Base-by-base conservation (phyloP, 345 rosid genomes). In the Streptanthus diversifolius region DNA sequence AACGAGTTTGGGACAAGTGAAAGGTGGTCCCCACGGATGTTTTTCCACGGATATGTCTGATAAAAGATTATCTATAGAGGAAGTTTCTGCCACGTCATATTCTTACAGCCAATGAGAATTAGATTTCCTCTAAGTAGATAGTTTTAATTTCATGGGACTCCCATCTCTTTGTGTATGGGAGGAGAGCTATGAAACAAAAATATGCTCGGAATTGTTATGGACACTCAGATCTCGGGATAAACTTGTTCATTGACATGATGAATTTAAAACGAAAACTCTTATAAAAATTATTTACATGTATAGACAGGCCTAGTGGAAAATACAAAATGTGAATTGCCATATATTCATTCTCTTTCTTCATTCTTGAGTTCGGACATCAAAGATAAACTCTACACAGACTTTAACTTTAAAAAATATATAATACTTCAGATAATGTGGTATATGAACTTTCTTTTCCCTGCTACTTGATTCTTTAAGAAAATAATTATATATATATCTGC, bases 1-100 rank as follows among this genome's bases (percentile, higher is more conserved):
- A 37, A 69, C 75, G 79, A 39, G 67, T 79, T 79, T 69, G 58
- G 44, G 43, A 61, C 37, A 66, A 18, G 25, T 5, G 7, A 19
- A 58, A 59, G 17, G 14, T 36, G 56, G 63, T 59, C 63, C 68
- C 74, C 17, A 13, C 25, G 8, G 18, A 48, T 66, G 40, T 57
- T 36, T 39, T 27, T 66, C 44, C 61, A 59, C 62, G 80, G 83
- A 68, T 64, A 74, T 64, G 61, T 66, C 33, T 40, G 77, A 6
- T 86, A 93, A 87, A 88, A 84, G 92, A 85, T 87, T 78, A 83
- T 7, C 75, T 43, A 69, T 49, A 57, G 79, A 35, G 30, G 15
- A 71, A 37, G 75, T 29, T 75, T 71, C 79, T 39, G 84, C 87
- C 87, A 83, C 77, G 72, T 84, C 86, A 77, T 67, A 54, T 1